Evolutionary conservation across 345 rosid genomes (phyloP), one percentile per base, ranked within the genome.

Genomic region (Eucalyptus victrix): DNA sequence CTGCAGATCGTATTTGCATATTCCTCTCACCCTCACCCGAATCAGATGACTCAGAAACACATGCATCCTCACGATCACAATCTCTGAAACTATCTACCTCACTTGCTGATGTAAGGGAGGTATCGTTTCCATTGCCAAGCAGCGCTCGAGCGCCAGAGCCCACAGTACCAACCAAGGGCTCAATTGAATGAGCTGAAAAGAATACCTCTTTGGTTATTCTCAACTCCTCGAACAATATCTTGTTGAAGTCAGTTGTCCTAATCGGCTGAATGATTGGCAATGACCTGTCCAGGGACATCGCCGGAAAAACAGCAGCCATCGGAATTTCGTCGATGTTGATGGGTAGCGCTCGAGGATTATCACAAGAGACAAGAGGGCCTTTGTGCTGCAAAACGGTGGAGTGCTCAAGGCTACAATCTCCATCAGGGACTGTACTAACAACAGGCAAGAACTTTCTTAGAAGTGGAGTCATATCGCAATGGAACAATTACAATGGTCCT

Each of bases 321-420:
- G 99, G 99, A 54, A 98, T 96, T 72, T 92, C 90, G 53, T 89
- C 93, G 69, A 96, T 85, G 86, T 92, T 93, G 60, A 97, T 90
- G 6, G 98, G 99, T 88, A 86, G 87, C 10, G 92, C 98, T 89
- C 85, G 92, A 86, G 99, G 99, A 45, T 96, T 87, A 89, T 96
- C 90, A 67, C 88, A 89, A 80, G 90, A 42, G n/a, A 94, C 40
- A 24, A 47, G 49, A 47, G 49, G 49, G 49, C 49, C 49, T 47
- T 12, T 47, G 49, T 12, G 5, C 49, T 12, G 49, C 49, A 12
- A 47, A 47, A 11, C 49, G 13, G 49, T 11, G 49, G 49, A 47
- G 14, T 12, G 5, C 49, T 47, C 49, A 4, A 47, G 49, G 49
- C 49, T 47, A 47, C 5, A 47, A 47, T 47, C 49, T 47, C 49